Conservation (phyloP, 2,329 filamentous ascomycete species). For the Botrytis cinerea region DNA sequence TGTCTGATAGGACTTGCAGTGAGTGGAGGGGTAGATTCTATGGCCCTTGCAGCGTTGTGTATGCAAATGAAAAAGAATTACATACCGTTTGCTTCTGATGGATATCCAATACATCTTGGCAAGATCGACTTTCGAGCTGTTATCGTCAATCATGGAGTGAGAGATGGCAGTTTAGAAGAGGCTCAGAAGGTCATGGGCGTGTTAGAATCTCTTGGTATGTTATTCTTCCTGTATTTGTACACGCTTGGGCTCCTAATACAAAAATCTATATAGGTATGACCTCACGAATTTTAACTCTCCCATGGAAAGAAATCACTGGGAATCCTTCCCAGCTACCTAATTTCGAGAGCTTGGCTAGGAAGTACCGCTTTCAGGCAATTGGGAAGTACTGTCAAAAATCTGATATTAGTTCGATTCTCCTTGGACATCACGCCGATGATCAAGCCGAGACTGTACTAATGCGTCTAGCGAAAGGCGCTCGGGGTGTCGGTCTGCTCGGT, state of each 20-base stretch:
- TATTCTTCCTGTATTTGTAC: background rate
- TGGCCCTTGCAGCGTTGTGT: constrained; percentile 84
- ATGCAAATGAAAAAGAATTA: constrained; percentile 44
- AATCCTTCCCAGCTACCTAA: constrained; percentile 55
- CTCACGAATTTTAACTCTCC: constrained; percentile 43
- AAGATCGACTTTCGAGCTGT: constrained; percentile 47
- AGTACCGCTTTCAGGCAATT: constrained; percentile 70
- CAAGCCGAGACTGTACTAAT: constrained; percentile 87
- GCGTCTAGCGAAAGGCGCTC: constrained; percentile 69
- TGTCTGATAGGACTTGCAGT: constrained; percentile 66
- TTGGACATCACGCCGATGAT: constrained; percentile 89
- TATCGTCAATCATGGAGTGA: constrained; percentile 60
- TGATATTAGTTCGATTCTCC: constrained; percentile 62
- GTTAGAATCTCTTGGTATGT: constrained; percentile 34
- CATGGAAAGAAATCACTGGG: constrained; percentile 51
- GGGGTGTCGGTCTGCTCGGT: constrained; percentile 69
- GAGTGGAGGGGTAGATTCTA: constrained; percentile 95
- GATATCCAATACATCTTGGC: constrained; percentile 3
- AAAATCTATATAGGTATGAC: constrained; percentile 34
- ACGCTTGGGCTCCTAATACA: background rate
- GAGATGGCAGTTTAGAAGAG: constrained; percentile 55
- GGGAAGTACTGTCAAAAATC: constrained; percentile 59
- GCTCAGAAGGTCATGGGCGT: constrained; percentile 50
- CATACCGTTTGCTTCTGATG: constrained; percentile 10
- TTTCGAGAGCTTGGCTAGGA: constrained; percentile 77